Conservation (phyloP, 805 yeast species). For the Pichia exigua region DNA sequence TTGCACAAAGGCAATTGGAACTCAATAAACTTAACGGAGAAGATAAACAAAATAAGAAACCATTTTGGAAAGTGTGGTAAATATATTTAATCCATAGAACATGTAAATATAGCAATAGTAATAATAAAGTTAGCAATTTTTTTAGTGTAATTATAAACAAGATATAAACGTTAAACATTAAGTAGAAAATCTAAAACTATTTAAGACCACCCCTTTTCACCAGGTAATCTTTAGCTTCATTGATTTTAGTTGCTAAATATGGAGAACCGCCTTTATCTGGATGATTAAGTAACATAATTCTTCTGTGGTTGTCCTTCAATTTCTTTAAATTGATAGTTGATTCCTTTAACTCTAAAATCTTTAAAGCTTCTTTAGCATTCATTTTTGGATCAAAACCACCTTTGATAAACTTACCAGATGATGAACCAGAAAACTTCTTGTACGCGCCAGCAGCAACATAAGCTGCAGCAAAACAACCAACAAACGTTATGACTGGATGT, state of each 20-base stretch:
- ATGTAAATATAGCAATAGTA: neutral
- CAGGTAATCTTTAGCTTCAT: conserved; percentile 82
- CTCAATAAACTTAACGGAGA: conserved; percentile 13
- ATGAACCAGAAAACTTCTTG: conserved; percentile 60
- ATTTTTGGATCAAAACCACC: conserved; percentile 93
- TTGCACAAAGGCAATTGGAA: conserved; percentile 26
- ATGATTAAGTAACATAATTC: conserved; percentile 80
- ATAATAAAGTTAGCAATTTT: neutral
- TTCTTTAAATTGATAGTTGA: conserved; percentile 52
- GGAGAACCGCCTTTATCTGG: conserved; percentile 95
- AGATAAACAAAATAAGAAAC: conserved; percentile 6
- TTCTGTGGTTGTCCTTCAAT: conserved; percentile 73
- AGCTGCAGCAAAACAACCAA: conserved; percentile 59
- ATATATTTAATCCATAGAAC: neutral
- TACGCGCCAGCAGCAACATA: conserved; percentile 62
- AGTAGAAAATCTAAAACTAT: conserved; percentile 12
- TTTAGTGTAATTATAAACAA: neutral
- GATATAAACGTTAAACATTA: neutral
- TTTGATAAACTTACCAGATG: conserved; percentile 57
- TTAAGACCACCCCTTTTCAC: conserved; percentile 51
- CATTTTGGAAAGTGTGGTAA: conserved; percentile 27
- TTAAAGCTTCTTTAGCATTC: conserved; percentile 83
- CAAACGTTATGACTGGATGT: conserved; percentile 69
- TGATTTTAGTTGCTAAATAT: conserved; percentile 80
- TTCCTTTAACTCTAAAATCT: conserved; percentile 70